Evolutionary conservation across 805 yeast species (phyloP), one percentile per base, ranked within the genome.

Genomic region (Pichia gijzeniarum): DNA sequence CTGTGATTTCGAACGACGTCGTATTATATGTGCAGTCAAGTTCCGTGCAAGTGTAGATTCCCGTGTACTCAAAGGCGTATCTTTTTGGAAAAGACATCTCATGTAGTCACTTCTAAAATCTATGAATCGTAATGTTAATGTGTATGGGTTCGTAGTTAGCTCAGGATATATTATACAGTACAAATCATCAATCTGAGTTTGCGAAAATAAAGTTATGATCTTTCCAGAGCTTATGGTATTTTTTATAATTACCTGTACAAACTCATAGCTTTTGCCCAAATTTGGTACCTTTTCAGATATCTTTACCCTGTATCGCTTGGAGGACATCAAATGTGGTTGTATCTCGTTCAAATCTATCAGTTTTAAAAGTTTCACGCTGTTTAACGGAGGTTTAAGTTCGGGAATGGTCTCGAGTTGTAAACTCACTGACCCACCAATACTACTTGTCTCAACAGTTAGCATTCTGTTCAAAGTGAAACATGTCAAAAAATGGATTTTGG

Each of bases 1-100:
- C 19, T 12, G 18, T 9, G 14, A 14, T 30, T 30, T 10, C 6
- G 33, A 30, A 13, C 33, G 33, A 30, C 41, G 41, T 18, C 35
- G 35, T 3, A 39, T 30, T n/a, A 39, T 30, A 32, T 39, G 41
- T n/a, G 35, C 41, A 32, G 28, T n/a, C 21, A 39, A 19, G 21
- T 35, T 39, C 13, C 25, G 19, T 16, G 41, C 35, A 21, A 39
- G 41, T 19, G 35, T 39, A 21, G 41, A 39, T 30, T 39, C 20
- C 10, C 28, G 28, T 25, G 28, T 25, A 25, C 28, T 25, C 10
- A 7, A 7, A 25, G 6, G 28, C 10, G 9, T 25, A 10, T 25
- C 10, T 6, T 25, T 6, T 25, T 25, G 28, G 5, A 38, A 19
- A 6, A 38, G 4, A 16, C 18, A 7, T 20, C n/a, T 14, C 5